A percentile compares a stretch with the other conserved stretches of the same genome.
Conservation (phyloP, 352 stramenopile species). For the Thalassiosira ordinaria region DNA sequence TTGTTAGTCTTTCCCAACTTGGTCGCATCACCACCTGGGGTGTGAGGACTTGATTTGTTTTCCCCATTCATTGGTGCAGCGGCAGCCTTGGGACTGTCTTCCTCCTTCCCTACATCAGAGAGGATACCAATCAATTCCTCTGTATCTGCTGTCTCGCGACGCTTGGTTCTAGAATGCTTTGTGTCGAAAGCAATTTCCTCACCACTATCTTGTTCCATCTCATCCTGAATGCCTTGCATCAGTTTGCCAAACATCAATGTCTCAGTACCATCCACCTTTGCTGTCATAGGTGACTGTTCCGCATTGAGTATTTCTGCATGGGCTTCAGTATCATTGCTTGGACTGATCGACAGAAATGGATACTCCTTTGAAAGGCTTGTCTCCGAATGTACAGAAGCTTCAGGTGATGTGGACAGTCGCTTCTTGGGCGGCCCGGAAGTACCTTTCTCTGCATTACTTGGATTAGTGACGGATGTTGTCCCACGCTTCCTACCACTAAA, state of each 20-base stretch:
- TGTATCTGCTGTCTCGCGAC: constrained; percentile 40
- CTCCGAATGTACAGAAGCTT: neutral
- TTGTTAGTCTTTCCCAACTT: constrained; percentile 27
- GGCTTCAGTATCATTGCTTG: constrained; percentile 1
- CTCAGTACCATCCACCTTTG: constrained; percentile 16
- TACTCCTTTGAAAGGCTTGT: constrained; percentile 47
- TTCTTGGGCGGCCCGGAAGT: constrained; percentile 22
- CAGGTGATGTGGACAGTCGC: constrained; percentile 10
- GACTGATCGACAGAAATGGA: constrained; percentile 41
- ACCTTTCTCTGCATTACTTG: too few species aligned
- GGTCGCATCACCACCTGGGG: neutral
- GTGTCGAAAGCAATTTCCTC: constrained; percentile 10
- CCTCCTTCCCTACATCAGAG: neutral
- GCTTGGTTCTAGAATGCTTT: constrained; percentile 28
- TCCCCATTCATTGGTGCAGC: constrained; percentile 7
- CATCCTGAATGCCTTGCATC: constrained; percentile 7
- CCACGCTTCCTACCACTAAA: constrained; percentile 29
- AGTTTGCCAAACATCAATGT: constrained; percentile 31
- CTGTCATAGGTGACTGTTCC: neutral
- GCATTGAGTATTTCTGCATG: neutral
- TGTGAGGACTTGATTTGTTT: constrained; percentile 27
- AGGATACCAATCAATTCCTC: constrained; percentile 31
- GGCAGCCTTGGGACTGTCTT: constrained; percentile 1
- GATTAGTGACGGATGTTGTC: too few species aligned
- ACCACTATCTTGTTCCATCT: neutral